Percentiles rank a stretch among this genome's conserved stretches.
Conservation (phyloP, 345 rosid genomes). For the Streptanthus diversifolius region DNA sequence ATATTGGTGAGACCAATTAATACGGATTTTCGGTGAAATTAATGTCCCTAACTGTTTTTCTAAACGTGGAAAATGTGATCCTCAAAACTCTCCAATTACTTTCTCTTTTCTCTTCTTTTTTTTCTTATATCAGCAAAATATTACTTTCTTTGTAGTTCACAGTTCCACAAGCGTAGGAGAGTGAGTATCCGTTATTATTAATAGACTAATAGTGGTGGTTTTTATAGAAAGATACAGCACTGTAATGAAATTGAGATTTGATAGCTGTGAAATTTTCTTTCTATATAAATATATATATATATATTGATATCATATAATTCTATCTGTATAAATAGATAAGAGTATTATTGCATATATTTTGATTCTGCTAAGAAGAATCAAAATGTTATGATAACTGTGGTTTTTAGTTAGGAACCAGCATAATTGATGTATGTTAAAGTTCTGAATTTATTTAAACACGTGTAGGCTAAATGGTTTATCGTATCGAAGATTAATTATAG, state of each 20-base stretch:
- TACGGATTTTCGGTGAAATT: background rate
- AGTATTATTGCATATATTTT: background rate
- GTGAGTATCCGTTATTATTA: background rate
- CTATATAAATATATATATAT: background rate
- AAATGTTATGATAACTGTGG: background rate
- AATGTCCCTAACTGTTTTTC: slow-evolving; percentile 18
- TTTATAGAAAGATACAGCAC: background rate
- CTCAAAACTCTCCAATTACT: background rate
- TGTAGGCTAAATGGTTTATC: background rate
- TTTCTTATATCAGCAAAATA: background rate
- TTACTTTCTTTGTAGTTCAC: background rate
- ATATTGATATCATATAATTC: background rate
- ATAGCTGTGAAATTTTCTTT: background rate
- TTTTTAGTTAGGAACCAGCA: background rate
- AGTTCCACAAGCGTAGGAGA: background rate
- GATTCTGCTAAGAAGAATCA: background rate
- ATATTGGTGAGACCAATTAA: slow-evolving; percentile 10
- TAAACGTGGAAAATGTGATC: slow-evolving; percentile 7
- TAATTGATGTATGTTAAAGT: too few relatives aligned
- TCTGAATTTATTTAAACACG: too few relatives aligned
- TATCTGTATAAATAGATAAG: background rate
- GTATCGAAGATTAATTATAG: background rate
- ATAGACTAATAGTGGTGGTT: background rate
- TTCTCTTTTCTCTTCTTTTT: background rate
- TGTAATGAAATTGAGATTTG: background rate